A percentile compares a stretch with the other conserved stretches of the same genome.
These are phyloP conservation scores for Eucalyptus melliodora DNA, from an alignment of 345 rosid genomes.

Conservation along the genomic window DNA sequence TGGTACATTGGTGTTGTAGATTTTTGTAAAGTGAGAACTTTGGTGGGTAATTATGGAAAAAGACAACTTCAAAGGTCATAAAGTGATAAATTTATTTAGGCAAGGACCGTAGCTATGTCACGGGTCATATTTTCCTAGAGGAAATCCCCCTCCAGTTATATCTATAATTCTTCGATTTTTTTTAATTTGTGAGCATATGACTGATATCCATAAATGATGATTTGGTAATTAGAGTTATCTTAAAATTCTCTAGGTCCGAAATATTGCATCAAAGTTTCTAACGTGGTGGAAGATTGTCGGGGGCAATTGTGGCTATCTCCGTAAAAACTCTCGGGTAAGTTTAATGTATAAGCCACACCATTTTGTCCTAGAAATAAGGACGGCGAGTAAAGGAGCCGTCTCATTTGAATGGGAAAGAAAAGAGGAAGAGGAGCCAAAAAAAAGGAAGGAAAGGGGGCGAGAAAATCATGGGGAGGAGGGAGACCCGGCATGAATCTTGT, in stretches of 20 bases:
- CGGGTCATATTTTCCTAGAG: neutral
- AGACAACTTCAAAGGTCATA: neutral
- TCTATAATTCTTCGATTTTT: neutral
- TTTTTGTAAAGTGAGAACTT: neutral
- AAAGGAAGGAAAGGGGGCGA: neutral
- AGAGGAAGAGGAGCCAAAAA: neutral
- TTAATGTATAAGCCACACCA: neutral
- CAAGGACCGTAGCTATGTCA: neutral
- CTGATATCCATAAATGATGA: neutral
- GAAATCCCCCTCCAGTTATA: neutral
- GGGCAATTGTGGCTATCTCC: neutral
- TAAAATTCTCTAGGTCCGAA: neutral
- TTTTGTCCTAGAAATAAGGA: neutral
- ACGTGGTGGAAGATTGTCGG: neutral
- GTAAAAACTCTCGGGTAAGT: neutral
- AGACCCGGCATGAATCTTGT: neutral
- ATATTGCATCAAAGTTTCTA: neutral
- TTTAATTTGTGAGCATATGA: neutral
- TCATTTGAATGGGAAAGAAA: neutral
- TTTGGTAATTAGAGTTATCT: neutral
- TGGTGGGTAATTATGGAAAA: neutral
- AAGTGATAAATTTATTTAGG: neutral
- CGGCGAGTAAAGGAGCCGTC: neutral
- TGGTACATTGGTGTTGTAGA: neutral
- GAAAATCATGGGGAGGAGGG: neutral